Base-by-base conservation (phyloP, 2,329 filamentous ascomycete genomes). In the Endothia cerciana region DNA sequence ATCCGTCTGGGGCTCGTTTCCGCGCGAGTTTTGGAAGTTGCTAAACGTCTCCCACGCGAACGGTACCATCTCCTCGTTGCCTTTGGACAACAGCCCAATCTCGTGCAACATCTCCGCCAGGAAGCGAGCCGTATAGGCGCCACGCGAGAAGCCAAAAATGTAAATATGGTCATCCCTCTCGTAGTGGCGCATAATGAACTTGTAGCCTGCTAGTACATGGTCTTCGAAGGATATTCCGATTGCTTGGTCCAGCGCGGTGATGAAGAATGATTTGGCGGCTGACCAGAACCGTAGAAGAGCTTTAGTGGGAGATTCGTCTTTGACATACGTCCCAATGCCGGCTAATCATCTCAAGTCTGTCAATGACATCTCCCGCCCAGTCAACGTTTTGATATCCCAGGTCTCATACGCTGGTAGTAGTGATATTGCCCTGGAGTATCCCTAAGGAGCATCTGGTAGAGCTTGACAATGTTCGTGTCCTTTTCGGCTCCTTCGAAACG, bases 141-240 rank as follows among this genome's bases (percentile, higher is more conserved):
- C 83, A 28, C 83, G 79, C 8, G 79, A 82, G 70, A 85, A 85
- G 15, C 83, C 83, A 58, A 85, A 85, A 70, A 85, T 81, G 69
- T 85, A 86, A 41, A 86, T 83, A 59, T 80, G 79, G 68, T 83
- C 82, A 0, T 77, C 81, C 71, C 82, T 71, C 22, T 78, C 74
- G 63, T 85, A 85, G 70, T 82, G 83, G 11, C 81, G 79, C 84
- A 86, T 86, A 28, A 86, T 69, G 64, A 86, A 86, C 2, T 79
- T 75, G 68, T 86, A 86, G 0, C 83, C 84, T 5, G 79, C 80
- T 59, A 83, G 79, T 8, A 86, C 82, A 65, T 86, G 84, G 2
- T 79, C 76, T 55, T 82, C 82, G 60, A 85, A 85, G 0, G 81
- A 80, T 28, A 74, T 80, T 4, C 80, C 81, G 3, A 83, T 73